Base-by-base conservation (phyloP, 2,329 filamentous ascomycete species). In the Epichloe aotearoae region DNA sequence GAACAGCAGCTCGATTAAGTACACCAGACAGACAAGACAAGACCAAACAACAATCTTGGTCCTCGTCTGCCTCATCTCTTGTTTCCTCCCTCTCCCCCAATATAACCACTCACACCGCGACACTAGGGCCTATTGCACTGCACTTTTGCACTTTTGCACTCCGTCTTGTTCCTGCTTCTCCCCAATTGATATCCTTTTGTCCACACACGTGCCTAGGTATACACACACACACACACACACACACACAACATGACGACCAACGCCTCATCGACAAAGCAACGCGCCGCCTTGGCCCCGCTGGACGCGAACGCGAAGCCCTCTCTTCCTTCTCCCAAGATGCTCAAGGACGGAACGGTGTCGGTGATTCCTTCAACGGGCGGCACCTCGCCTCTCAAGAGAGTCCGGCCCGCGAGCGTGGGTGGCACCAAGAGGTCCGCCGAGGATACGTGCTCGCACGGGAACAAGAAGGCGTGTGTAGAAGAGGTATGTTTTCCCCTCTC, bases 261-360 rank as follows among this genome's bases (percentile, higher is more conserved):
- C 34, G 33, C 47, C 41, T 68, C 69, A 44, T 72, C 72, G 11
- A 55, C 61, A 38, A 75, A 73, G 60, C 65, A 71, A 70, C 73
- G 73, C 70, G 72, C 69, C 67, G 71, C 69, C 54, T 70, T 76
- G 40, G 72, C 68, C 48, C 61, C 69, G 20, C 64, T 73, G 47
- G 66, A 75, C 63, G 67, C 68, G 50, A 75, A 75, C 65, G 67
- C 67, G 60, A 62, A 62, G 56, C 58, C 60, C 23, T 54, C 58
- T 17, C 61, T 64, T 37, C 66, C 48, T 51, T 57, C 55, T 39
- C 51, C 40, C 34, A 47, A 42, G 46, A 49, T 48, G 46, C 42
- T 46, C 50, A 56, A 55, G 43, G 41, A 55, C 26, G 49, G 34
- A 26, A 40, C 36, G n/a, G 30, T 14, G 10, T 44, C 52, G 14